Evolutionary conservation across 257 asterid genomes (phyloP).

Genomic region (Hygrophila difformis): DNA sequence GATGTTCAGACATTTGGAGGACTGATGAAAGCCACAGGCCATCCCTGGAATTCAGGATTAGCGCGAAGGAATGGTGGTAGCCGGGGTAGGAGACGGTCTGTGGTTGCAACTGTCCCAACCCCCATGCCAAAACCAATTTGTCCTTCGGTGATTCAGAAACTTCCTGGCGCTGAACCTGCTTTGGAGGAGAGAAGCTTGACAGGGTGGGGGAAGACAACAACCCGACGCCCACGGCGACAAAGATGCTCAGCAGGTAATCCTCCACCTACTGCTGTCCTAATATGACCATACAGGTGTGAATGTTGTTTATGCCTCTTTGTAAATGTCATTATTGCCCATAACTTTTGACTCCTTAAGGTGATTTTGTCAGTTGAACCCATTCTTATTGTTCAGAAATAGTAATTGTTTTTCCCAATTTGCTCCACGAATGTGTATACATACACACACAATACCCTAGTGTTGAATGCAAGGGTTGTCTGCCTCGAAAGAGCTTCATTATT

Average conservation of each 20-base stretch:
- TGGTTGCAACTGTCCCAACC: constrained; percentile 26
- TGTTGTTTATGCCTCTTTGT: constrained; percentile 35
- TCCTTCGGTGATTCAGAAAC: constrained; percentile 35
- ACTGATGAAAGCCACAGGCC: constrained; percentile 74
- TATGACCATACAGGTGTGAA: constrained; percentile 26
- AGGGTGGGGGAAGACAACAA: constrained; percentile 93
- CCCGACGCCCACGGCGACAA: constrained; percentile 83
- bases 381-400: constrained; percentile 19
- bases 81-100: constrained; percentile 50
- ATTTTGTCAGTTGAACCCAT: constrained; percentile 10
- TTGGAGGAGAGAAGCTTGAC: constrained; percentile 66
- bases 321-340: constrained; percentile 17
- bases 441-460: constrained; percentile 24
- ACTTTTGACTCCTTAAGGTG: constrained; percentile 7
- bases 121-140: constrained; percentile 19
- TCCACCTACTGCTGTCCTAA: constrained; percentile 31
- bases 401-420: too few species aligned
- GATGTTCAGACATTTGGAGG: constrained; percentile 82
- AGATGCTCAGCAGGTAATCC: constrained; percentile 69
- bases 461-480: constrained; percentile 8
- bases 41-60: constrained; percentile 42
- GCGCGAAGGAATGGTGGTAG: constrained; percentile 54
- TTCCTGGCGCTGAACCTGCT: constrained; percentile 28
- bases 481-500: not conserved
- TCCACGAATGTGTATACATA: constrained; percentile 15